Base-by-base conservation (phyloP, 768 basidiomycete genomes). In the Inosperma sp. region DNA sequence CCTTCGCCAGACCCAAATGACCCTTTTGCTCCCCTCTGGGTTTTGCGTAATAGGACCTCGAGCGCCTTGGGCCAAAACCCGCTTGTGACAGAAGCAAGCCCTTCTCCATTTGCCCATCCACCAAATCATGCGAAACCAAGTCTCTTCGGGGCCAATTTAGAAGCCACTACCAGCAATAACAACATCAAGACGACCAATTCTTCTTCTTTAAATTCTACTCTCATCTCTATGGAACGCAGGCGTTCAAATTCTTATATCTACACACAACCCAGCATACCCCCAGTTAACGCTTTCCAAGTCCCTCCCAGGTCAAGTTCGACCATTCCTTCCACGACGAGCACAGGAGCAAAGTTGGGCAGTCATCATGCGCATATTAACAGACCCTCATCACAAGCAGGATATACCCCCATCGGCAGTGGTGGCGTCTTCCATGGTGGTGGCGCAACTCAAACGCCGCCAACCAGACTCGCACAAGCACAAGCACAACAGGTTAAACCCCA, bases 11-110 rank as follows among this genome's bases (percentile, higher is more conserved):
- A 88, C 65, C 84, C 83, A 17, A 61, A 59, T 14, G 84, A 88
- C 62, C 86, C 86, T 2, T 86, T 86, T 55, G 84, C 81, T 5
- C 79, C 86, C 0, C 77, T 88, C 35, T 77, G 79, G 60, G 79
- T 80, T 21, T 72, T 88, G 22, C 79, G 86, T 43, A 77, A 73
- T 53, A 77, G 83, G 49, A 77, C 65, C n/a, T 68, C 79, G 4
- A 76, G 74, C 55, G 71, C 71, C 16, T 66, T 69, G 14, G 65
- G 48, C 36, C 47, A 50, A 45, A 53, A 52, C 29, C 55, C 42
- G 35, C 47, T 56, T 46, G 53, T 43, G 57, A 45, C 53, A 53
- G 27, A 51, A 43, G 27, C 51, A 48, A 48, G 52, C 52, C 43
- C 50, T 33, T 51, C 50, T 29, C 50, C 50, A 4, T 45, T 35